Evolutionary conservation across 1,284 basidiomycete species (phyloP).

Genomic region (Quambalaria eucalypti): DNA sequence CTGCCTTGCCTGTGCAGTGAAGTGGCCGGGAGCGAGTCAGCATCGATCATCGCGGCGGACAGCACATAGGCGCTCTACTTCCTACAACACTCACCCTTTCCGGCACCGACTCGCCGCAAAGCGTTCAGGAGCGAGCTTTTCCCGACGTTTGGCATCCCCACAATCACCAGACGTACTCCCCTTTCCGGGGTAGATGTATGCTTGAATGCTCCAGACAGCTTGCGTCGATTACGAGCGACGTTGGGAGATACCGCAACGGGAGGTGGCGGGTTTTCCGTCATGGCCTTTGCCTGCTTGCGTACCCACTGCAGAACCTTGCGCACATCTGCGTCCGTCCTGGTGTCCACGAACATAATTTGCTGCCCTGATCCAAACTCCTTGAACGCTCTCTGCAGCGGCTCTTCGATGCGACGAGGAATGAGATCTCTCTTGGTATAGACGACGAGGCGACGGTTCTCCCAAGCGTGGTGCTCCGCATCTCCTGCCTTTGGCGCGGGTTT

Average conservation of each 20-base stretch:
- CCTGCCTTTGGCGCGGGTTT: slow-evolving; percentile 53
- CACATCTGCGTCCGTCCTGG: slow-evolving; percentile 50
- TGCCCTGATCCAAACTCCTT: slow-evolving; percentile 48
- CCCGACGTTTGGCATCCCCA: slow-evolving; percentile 96
- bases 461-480: slow-evolving; percentile 20
- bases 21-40: not conserved
- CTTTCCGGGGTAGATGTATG: slow-evolving; percentile 40
- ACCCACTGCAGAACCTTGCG: slow-evolving; percentile 49
- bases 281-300: slow-evolving; percentile 6
- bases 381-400: slow-evolving; percentile 51
- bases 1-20: slow-evolving; percentile 57
- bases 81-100: slow-evolving; percentile 54
- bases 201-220: slow-evolving; percentile 39
- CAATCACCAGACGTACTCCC: slow-evolving; percentile 38
- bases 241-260: not conserved
- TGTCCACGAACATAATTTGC: slow-evolving; percentile 53
- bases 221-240: not conserved
- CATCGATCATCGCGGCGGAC: not conserved
- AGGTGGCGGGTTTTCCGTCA: not conserved
- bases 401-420: slow-evolving; percentile 71
- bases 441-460: slow-evolving; percentile 57
- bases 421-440: slow-evolving; percentile 90
- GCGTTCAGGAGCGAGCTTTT: slow-evolving; percentile 90
- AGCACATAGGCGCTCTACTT: not conserved
- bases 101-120: slow-evolving; percentile 75